phyloP scores from a whole-genome alignment of 257 asterid species.

The Gynochthodes officinalis region DNA sequence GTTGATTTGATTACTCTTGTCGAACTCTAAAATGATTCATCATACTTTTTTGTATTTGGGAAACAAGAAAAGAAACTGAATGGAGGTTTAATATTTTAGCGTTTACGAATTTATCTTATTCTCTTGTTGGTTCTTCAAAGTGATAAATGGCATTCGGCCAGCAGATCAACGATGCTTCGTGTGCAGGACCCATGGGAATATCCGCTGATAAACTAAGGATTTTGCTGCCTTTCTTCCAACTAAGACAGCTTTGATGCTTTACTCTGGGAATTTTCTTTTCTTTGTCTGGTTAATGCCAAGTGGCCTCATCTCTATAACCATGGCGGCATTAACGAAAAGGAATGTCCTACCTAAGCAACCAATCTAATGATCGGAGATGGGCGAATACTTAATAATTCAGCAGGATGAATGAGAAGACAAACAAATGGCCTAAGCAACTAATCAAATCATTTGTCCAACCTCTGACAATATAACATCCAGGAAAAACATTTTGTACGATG shows the following conservation, averaged over 20 bases:
- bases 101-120: background rate
- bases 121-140: slow-evolving; percentile 4
- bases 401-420: too few species aligned
- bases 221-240: slow-evolving; percentile 12
- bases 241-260: slow-evolving; percentile 13
- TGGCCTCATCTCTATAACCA: background rate
- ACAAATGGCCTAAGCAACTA: background rate
- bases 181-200: slow-evolving; percentile 8
- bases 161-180: slow-evolving; percentile 1
- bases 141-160: background rate
- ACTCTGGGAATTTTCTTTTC: background rate
- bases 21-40: slow-evolving; percentile 1
- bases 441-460: slow-evolving; percentile 3
- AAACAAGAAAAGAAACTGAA: slow-evolving; percentile 3
- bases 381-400: too few species aligned
- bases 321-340: background rate
- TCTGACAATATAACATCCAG: background rate
- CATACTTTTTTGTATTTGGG: background rate
- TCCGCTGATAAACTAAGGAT: slow-evolving; percentile 23
- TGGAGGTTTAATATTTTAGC: background rate
- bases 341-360: background rate
- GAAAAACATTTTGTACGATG: too few species aligned
- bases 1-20: background rate
- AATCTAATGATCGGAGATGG: background rate
- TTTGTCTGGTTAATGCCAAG: background rate